phyloP scores from a whole-genome alignment of 2,329 filamentous ascomycete genomes.

The Grosmannia huntii region DNA sequence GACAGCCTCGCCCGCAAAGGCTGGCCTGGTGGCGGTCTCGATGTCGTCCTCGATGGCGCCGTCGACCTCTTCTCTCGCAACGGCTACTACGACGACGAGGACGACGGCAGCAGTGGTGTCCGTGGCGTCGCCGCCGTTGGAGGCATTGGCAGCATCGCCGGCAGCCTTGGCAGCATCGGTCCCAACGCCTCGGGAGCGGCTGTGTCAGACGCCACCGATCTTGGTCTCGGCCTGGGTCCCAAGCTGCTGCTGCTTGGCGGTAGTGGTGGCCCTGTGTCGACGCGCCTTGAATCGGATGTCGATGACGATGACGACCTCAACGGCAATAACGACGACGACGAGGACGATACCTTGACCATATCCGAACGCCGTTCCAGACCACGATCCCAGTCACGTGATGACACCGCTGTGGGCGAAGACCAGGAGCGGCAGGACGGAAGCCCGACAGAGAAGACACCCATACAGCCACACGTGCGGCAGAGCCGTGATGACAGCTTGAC shows the following conservation, averaged over 20 bases:
- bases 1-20: conserved; percentile 54
- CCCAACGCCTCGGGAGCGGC: conserved; percentile 10
- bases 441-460: too few relatives aligned
- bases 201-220: conserved; percentile 16
- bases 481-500: conserved; percentile 42
- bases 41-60: conserved; percentile 52
- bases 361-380: neutral
- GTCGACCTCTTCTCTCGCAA: conserved; percentile 34
- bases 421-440: neutral
- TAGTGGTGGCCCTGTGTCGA: neutral
- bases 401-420: too few relatives aligned
- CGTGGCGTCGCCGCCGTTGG: conserved; percentile 1
- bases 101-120: conserved; percentile 1
- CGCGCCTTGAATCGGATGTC: neutral
- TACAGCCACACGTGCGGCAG: neutral
- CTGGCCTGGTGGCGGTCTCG: conserved; percentile 53
- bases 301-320: neutral
- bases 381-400: neutral
- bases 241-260: conserved; percentile 6
- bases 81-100: conserved; percentile 7
- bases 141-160: neutral
- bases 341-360: neutral
- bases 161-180: conserved; percentile 4
- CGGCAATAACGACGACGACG: neutral
- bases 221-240: conserved; percentile 5